These are phyloP conservation scores for Myxozyma mucilagina DNA, from an alignment of 805 yeast genomes.

Conservation along the genomic window DNA sequence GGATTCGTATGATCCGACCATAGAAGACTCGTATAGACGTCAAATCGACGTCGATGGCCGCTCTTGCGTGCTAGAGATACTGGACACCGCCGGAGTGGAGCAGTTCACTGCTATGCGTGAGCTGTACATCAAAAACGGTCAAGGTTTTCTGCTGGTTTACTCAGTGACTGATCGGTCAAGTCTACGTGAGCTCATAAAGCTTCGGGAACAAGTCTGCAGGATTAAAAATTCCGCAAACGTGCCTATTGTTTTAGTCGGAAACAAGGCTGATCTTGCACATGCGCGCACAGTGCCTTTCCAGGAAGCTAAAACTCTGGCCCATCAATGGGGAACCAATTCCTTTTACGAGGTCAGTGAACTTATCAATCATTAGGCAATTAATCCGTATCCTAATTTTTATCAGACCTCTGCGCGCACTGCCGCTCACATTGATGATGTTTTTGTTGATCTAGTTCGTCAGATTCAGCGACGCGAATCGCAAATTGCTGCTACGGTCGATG, in stretches of 20 bases:
- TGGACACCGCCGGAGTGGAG: slow-evolving; percentile 94
- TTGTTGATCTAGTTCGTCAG: slow-evolving; percentile 51
- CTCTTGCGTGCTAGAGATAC: slow-evolving; percentile 79
- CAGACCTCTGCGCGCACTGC: slow-evolving; percentile 30
- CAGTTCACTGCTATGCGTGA: slow-evolving; percentile 98
- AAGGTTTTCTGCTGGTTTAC: slow-evolving; percentile 86
- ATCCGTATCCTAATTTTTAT: too few species aligned
- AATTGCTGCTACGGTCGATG: slow-evolving; percentile 2
- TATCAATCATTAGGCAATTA: too few species aligned
- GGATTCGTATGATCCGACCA: slow-evolving; percentile 81
- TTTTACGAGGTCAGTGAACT: slow-evolving; percentile 29
- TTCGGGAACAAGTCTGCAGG: slow-evolving; percentile 81
- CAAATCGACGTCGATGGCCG: slow-evolving; percentile 87
- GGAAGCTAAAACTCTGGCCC: slow-evolving; percentile 23
- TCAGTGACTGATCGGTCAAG: slow-evolving; percentile 77
- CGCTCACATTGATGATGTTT: slow-evolving; percentile 21
- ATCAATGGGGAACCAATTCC: slow-evolving; percentile 24
- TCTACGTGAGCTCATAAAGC: slow-evolving; percentile 71
- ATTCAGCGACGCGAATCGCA: slow-evolving; percentile 70
- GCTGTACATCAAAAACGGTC: slow-evolving; percentile 59
- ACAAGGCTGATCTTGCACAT: slow-evolving; percentile 66
- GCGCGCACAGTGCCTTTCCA: slow-evolving; percentile 27
- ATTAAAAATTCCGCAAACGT: slow-evolving; percentile 69
- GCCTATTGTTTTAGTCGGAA: slow-evolving; percentile 90
- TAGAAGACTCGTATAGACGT: slow-evolving; percentile 92